These are phyloP conservation scores for Plenodomus biglobosus DNA, from an alignment of 2,329 filamentous ascomycete genomes.

Conservation along the genomic window DNA sequence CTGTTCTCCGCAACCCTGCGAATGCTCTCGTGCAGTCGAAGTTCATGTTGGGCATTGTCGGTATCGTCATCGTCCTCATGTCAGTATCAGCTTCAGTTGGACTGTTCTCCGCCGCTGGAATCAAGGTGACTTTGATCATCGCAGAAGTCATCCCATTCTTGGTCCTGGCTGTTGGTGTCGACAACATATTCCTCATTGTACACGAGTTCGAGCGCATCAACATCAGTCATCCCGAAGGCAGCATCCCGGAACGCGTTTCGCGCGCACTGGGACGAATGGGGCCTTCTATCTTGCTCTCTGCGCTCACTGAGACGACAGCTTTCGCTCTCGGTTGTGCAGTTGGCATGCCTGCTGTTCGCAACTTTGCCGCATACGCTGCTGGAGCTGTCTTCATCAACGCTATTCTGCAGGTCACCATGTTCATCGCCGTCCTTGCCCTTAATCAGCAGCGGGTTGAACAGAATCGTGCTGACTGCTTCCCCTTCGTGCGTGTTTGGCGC, in stretches of 20 bases:
- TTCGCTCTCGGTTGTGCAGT: constrained; percentile 92
- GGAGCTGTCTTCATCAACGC: constrained; percentile 97
- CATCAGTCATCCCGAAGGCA: constrained; percentile 82
- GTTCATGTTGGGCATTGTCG: constrained; percentile 90
- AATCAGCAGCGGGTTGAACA: constrained; percentile 92
- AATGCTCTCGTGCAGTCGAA: constrained; percentile 92
- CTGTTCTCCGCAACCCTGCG: constrained; percentile 78
- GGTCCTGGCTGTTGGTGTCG: constrained; percentile 91
- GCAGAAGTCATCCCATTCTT: constrained; percentile 98
- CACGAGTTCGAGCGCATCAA: constrained; percentile 98
- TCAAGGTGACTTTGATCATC: constrained; percentile 96
- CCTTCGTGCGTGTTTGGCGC: constrained; percentile 78
- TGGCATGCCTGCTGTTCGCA: constrained; percentile 95
- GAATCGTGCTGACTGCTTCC: constrained; percentile 86
- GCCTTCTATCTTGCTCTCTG: constrained; percentile 92
- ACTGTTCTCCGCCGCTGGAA: constrained; percentile 84
- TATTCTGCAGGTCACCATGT: constrained; percentile 95
- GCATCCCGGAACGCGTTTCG: constrained; percentile 82
- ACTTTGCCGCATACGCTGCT: constrained; percentile 95
- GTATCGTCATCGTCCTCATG: constrained; percentile 95
- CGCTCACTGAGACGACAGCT: constrained; percentile 89
- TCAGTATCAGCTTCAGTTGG: constrained; percentile 95
- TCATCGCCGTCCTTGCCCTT: constrained; percentile 84
- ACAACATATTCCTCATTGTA: constrained; percentile 98
- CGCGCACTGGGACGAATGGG: constrained; percentile 94